A percentile compares a stretch with the other conserved stretches of the same genome.
phyloP scores from a whole-genome alignment of 2,329 filamentous ascomycete species.

The Teratosphaeria nubilosa region DNA sequence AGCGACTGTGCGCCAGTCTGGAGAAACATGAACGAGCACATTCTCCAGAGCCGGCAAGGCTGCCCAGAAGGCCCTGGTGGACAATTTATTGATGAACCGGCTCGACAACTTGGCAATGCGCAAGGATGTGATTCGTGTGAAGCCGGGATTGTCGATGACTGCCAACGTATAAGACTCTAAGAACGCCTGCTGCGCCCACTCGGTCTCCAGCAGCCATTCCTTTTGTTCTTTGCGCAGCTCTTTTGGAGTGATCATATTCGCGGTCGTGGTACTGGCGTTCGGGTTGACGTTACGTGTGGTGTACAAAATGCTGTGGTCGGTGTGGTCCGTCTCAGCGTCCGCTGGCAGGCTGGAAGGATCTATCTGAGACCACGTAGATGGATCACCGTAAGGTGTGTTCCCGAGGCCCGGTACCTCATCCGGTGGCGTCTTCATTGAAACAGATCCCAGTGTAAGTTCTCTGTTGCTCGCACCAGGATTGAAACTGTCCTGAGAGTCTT shows the following conservation, averaged over 20 bases:
- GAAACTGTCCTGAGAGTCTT: conserved; percentile 13
- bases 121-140: conserved; percentile 47
- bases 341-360: neutral
- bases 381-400: conserved; percentile 11
- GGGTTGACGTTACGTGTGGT: conserved; percentile 10
- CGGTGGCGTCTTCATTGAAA: conserved; percentile 5
- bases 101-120: conserved; percentile 57
- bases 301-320: conserved; percentile 25
- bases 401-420: conserved; percentile 10
- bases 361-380: conserved; percentile 12
- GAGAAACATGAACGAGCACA: conserved; percentile 51
- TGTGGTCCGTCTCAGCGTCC: neutral
- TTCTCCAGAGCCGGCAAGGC: conserved; percentile 44
- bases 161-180: conserved; percentile 57
- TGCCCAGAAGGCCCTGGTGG: conserved; percentile 52
- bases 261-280: neutral
- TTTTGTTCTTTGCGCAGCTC: conserved; percentile 53
- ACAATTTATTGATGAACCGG: conserved; percentile 47
- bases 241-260: conserved; percentile 33
- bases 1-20: conserved; percentile 54
- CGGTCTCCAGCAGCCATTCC: conserved; percentile 58
- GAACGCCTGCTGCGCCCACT: conserved; percentile 60
- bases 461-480: neutral
- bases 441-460: conserved; percentile 13
- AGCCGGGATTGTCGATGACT: conserved; percentile 50